phyloP scores from a whole-genome alignment of 768 basidiomycete genomes.

The Ramaria sp. region DNA sequence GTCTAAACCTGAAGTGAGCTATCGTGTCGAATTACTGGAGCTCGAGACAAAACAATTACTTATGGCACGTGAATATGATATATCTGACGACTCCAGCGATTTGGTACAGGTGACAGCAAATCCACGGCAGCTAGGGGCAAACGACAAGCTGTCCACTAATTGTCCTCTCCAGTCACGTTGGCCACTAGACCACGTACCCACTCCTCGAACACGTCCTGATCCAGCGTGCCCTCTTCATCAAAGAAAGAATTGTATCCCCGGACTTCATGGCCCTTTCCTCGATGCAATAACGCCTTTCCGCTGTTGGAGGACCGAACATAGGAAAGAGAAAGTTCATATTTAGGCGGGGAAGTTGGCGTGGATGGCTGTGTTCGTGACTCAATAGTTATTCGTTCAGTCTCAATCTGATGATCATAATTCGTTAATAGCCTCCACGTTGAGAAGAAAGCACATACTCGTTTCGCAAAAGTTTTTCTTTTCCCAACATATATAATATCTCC shows the following conservation, averaged over 20 bases:
- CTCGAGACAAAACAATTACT: too few relatives aligned
- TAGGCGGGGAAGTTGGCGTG: conserved; percentile 42
- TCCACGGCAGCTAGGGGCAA: too few relatives aligned
- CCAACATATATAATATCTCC: conserved; percentile 80
- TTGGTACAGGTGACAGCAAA: too few relatives aligned
- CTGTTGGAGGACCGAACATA: conserved; percentile 75
- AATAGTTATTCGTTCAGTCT: conserved; percentile 81
- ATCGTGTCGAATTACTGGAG: too few relatives aligned
- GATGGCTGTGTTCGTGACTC: conserved; percentile 57
- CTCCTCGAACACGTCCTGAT: conserved; percentile 60
- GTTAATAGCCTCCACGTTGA: neutral
- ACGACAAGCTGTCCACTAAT: neutral
- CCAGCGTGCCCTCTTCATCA: conserved; percentile 69
- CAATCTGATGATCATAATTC: conserved; percentile 43
- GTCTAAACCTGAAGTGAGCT: too few relatives aligned
- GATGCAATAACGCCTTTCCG: conserved; percentile 76
- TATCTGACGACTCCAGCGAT: too few relatives aligned
- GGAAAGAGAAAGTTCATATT: conserved; percentile 53
- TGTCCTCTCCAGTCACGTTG: conserved; percentile 3
- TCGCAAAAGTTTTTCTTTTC: conserved; percentile 82
- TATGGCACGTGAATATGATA: too few relatives aligned
- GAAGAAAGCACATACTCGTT: conserved; percentile 44
- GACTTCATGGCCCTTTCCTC: conserved; percentile 47
- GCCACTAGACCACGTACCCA: conserved; percentile 71
- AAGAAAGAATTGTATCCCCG: conserved; percentile 67